Conservation (phyloP, 2,329 filamentous ascomycete species). For the Mollisia scopiformis region DNA sequence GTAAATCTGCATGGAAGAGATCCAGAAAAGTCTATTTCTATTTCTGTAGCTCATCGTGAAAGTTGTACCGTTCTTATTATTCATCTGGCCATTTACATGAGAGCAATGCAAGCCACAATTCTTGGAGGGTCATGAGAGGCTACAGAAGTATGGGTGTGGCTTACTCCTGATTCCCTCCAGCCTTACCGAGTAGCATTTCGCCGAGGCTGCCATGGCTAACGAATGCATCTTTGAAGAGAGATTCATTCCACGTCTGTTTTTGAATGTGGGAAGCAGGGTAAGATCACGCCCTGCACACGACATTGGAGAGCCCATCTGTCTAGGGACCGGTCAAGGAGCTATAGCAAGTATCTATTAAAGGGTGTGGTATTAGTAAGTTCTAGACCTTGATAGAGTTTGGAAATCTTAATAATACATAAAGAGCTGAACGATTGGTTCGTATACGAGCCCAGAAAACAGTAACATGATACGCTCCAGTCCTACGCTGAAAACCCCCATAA, state of each 20-base stretch:
- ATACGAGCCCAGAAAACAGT: not conserved
- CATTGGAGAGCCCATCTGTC: not conserved
- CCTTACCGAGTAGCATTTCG: not conserved
- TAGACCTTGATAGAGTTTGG: not conserved
- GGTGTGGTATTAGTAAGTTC: not conserved
- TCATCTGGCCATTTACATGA: not conserved
- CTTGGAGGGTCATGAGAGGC: not conserved
- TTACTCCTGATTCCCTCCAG: not conserved
- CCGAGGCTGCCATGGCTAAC: not conserved
- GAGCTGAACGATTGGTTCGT: not conserved
- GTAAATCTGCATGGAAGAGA: not conserved
- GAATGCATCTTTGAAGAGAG: not conserved
- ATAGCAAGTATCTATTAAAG: not conserved
- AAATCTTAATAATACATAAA: constrained; percentile 4
- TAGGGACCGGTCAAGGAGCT: not conserved
- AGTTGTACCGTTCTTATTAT: not conserved
- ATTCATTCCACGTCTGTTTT: not conserved
- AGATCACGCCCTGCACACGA: not conserved
- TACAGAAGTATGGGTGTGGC: not conserved
- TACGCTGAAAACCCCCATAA: constrained; percentile 6
- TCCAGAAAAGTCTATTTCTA: not conserved
- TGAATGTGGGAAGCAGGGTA: not conserved
- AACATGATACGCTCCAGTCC: not conserved
- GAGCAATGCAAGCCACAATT: not conserved
- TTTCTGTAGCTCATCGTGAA: not conserved